Percentiles rank a stretch among this genome's conserved stretches.
phyloP scores from a whole-genome alignment of 2,329 filamentous ascomycete species.

The Tolypocladium endophyticum region DNA sequence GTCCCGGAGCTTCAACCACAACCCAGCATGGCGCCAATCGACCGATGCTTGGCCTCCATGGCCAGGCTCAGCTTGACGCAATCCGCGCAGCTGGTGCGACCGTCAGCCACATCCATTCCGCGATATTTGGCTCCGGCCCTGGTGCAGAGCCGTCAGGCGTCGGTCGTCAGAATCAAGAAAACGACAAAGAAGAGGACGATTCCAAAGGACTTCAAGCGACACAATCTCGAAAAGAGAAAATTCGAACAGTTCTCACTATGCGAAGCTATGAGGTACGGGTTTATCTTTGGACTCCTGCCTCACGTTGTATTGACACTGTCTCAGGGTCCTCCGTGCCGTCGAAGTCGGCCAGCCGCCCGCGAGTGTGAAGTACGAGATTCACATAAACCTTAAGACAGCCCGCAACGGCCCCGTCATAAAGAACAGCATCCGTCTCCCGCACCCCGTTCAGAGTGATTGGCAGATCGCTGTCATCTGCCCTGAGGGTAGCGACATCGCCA shows the following conservation, averaged over 20 bases:
- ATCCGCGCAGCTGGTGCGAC: slow-evolving; percentile 27
- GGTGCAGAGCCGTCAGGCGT: slow-evolving; percentile 31
- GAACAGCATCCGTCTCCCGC: slow-evolving; percentile 78
- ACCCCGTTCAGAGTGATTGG: slow-evolving; percentile 80
- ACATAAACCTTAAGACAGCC: slow-evolving; percentile 69
- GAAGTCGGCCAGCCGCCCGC: slow-evolving; percentile 76
- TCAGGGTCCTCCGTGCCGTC: slow-evolving; percentile 77
- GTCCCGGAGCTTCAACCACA: slow-evolving; percentile 14
- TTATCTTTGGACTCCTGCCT: background rate
- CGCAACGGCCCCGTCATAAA: slow-evolving; percentile 83
- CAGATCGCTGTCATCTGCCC: slow-evolving; percentile 85
- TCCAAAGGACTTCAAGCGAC: slow-evolving; percentile 57
- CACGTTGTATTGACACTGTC: background rate
- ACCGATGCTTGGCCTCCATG: slow-evolving; percentile 44
- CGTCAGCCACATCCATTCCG: slow-evolving; percentile 32
- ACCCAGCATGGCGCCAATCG: slow-evolving; percentile 37
- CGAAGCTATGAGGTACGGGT: slow-evolving; percentile 76
- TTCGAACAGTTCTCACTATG: slow-evolving; percentile 64
- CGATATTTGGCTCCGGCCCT: slow-evolving; percentile 37
- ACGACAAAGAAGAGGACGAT: slow-evolving; percentile 46
- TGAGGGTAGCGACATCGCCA: slow-evolving; percentile 64
- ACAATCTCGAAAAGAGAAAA: slow-evolving; percentile 54
- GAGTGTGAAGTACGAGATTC: slow-evolving; percentile 76
- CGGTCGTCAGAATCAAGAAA: slow-evolving; percentile 36
- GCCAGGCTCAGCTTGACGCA: slow-evolving; percentile 36